These are phyloP conservation scores for Aspergillus brasiliensis DNA, from an alignment of 2,329 filamentous ascomycete genomes.

Conservation along the genomic window DNA sequence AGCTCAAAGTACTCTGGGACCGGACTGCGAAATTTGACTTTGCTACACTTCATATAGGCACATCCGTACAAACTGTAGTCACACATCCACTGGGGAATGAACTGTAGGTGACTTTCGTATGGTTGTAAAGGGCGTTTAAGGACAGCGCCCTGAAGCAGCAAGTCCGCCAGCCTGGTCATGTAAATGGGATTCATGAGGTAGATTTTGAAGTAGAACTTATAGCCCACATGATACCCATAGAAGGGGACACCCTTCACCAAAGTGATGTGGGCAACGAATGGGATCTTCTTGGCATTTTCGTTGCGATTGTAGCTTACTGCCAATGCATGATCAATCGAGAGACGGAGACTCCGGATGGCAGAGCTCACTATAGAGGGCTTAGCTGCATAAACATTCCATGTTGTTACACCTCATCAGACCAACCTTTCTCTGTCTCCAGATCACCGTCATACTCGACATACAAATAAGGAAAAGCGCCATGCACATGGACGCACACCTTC, in stretches of 20 bases:
- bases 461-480: slow-evolving; percentile 94
- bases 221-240: slow-evolving; percentile 93
- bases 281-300: slow-evolving; percentile 66
- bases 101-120: slow-evolving; percentile 91
- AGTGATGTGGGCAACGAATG: slow-evolving; percentile 86
- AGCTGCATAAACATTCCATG: not conserved
- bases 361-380: slow-evolving; percentile 60
- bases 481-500: slow-evolving; percentile 93
- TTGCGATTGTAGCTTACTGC: slow-evolving; percentile 82
- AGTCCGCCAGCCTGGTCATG: slow-evolving; percentile 83
- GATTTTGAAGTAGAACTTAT: slow-evolving; percentile 87
- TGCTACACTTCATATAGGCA: slow-evolving; percentile 74
- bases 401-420: slow-evolving; percentile 28
- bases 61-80: slow-evolving; percentile 98
- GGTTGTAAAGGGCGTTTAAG: slow-evolving; percentile 84
- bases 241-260: slow-evolving; percentile 92
- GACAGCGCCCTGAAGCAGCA: slow-evolving; percentile 84
- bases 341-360: slow-evolving; percentile 76
- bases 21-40: slow-evolving; percentile 72
- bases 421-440: slow-evolving; percentile 68
- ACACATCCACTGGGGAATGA: slow-evolving; percentile 93
- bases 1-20: slow-evolving; percentile 70
- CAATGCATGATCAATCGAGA: slow-evolving; percentile 88
- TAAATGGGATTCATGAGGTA: slow-evolving; percentile 87
- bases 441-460: slow-evolving; percentile 82